Evolutionary conservation across 345 rosid species (phyloP).

Genomic region (Durio zibethinus): DNA sequence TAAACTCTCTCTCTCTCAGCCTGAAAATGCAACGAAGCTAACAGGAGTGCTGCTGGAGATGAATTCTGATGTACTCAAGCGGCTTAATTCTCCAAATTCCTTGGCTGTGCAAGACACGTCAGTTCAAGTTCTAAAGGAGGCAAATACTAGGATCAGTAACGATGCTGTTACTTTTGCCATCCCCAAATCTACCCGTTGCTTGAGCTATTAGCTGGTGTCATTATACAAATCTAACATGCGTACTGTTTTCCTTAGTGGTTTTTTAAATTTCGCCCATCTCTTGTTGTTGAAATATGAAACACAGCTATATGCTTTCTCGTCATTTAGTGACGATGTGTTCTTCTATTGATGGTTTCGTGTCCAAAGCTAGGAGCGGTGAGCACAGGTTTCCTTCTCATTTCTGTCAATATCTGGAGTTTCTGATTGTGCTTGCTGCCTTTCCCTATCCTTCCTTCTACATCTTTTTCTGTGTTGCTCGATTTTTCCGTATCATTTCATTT

Average conservation of each 20-base stretch:
- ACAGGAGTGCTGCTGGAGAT: neutral
- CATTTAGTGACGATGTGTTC: neutral
- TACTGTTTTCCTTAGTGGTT: neutral
- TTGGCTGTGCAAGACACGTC: neutral
- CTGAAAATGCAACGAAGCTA: neutral
- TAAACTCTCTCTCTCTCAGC: neutral
- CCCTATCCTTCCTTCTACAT: neutral
- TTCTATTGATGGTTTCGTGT: neutral
- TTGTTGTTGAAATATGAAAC: neutral
- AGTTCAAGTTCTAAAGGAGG: neutral
- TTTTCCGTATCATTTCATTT: neutral
- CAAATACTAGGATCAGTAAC: neutral
- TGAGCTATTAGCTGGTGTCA: constrained; percentile 4
- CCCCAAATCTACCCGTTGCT: neutral
- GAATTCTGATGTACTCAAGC: constrained; percentile 7
- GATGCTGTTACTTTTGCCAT: constrained; percentile 8
- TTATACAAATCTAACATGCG: neutral
- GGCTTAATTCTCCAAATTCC: constrained; percentile 3
- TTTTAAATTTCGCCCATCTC: neutral
- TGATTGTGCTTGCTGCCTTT: neutral
- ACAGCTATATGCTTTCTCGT: neutral
- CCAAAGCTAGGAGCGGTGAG: neutral
- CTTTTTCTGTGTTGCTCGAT: neutral
- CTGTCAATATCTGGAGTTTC: neutral
- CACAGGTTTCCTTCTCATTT: neutral